A percentile compares a stretch with the other conserved stretches of the same genome.
Conservation (phyloP, 495 filamentous ascomycete species). For the Annulohypoxylon bovei region DNA sequence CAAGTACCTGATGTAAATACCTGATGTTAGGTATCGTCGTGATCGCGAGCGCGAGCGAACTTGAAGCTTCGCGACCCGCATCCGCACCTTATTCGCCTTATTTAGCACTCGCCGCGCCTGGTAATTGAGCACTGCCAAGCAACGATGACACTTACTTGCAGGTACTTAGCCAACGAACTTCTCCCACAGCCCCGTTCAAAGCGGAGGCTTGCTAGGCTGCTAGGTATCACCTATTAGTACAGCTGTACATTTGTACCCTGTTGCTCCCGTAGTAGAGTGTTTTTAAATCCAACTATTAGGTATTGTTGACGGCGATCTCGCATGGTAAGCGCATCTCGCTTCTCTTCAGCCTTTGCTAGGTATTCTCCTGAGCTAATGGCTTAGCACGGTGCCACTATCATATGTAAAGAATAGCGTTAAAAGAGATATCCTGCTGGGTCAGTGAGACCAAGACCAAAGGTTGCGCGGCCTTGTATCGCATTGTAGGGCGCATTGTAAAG, state of each 20-base stretch:
- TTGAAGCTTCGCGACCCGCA: conserved; percentile 22
- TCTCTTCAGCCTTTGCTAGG: background rate
- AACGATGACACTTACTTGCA: conserved; percentile 6
- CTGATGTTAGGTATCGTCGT: conserved; percentile 5
- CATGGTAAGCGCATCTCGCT: conserved; percentile 28
- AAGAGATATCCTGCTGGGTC: background rate
- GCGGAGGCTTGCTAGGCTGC: background rate
- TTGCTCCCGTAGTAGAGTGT: too few species aligned
- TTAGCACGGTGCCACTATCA: background rate
- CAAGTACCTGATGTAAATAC: background rate
- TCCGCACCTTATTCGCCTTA: background rate
- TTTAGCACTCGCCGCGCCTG: too few species aligned
- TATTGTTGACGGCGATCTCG: conserved; percentile 7
- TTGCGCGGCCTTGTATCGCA: conserved; percentile 17
- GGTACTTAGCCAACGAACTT: background rate
- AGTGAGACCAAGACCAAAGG: background rate
- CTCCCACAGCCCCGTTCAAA: background rate
- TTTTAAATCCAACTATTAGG: background rate
- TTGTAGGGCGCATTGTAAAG: background rate
- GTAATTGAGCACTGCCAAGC: conserved; percentile 6
- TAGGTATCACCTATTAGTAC: background rate
- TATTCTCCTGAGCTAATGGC: background rate
- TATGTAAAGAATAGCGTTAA: conserved; percentile 3
- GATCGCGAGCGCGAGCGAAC: conserved; percentile 9
- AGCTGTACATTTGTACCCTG: too few species aligned